Percentiles rank a stretch among this genome's conserved stretches.
Evolutionary conservation across 331 rosid genomes (phyloP).

Genomic region (Erythrophleum ivorense): DNA sequence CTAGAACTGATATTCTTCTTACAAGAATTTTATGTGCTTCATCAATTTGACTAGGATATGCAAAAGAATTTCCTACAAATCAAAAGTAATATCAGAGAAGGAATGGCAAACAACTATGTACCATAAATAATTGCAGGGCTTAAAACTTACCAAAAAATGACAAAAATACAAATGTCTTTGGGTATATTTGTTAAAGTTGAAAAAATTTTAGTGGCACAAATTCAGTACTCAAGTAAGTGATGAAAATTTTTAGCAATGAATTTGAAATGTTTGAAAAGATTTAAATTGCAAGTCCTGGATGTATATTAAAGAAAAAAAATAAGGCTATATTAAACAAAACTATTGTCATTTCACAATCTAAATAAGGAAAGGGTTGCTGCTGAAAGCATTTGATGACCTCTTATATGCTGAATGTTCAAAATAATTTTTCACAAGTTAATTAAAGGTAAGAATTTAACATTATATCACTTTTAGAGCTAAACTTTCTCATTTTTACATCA

Average conservation of each 20-base stretch:
- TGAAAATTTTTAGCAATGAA: not conserved
- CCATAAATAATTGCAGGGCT: not conserved
- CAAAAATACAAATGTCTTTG: not conserved
- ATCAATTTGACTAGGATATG: slow-evolving; percentile 59
- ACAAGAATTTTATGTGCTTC: slow-evolving; percentile 55
- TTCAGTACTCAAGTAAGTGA: not conserved
- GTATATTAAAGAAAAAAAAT: not conserved
- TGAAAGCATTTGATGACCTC: too few relatives aligned
- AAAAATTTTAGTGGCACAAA: not conserved
- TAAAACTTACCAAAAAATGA: not conserved
- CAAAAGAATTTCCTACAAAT: slow-evolving; percentile 64
- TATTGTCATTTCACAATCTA: not conserved
- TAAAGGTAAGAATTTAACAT: too few relatives aligned
- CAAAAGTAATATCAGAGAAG: slow-evolving; percentile 37
- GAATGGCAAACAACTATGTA: slow-evolving; percentile 24
- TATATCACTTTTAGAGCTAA: too few relatives aligned
- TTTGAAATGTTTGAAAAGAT: not conserved
- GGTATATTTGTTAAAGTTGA: not conserved
- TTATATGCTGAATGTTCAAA: too few relatives aligned
- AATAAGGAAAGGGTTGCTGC: not conserved
- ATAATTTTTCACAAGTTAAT: too few relatives aligned
- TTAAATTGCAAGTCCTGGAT: not conserved
- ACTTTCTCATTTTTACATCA: too few relatives aligned
- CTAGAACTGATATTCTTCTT: slow-evolving; percentile 60
- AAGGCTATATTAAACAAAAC: not conserved